Evolutionary conservation across 257 asterid genomes (phyloP).

Genomic region (Catharanthus roseus): DNA sequence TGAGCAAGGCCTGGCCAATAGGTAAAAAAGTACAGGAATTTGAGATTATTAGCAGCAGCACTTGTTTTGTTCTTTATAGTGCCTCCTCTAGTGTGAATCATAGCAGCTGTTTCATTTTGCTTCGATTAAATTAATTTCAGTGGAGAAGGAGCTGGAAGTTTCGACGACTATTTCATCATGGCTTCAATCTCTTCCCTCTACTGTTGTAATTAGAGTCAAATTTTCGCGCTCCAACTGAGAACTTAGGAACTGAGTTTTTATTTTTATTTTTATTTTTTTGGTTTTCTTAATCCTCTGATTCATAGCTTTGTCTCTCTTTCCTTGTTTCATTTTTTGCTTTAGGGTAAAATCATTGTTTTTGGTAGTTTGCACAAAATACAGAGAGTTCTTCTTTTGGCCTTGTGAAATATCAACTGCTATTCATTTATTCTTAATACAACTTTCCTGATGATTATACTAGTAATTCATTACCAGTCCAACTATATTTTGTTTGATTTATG

Average conservation of each 20-base stretch:
- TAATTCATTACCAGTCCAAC: neutral
- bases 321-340: neutral
- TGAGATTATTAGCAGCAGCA: conserved; percentile 14
- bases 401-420: neutral
- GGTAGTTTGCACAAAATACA: conserved; percentile 2
- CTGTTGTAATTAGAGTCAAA: conserved; percentile 29
- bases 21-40: conserved; percentile 21
- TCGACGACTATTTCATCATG: conserved; percentile 11
- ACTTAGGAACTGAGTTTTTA: neutral
- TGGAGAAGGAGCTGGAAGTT: conserved; percentile 17
- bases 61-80: conserved; percentile 21
- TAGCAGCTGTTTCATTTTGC: conserved; percentile 23
- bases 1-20: conserved; percentile 25
- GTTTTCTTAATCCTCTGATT: neutral
- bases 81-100: conserved; percentile 19
- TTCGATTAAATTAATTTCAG: conserved; percentile 10
- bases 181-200: conserved; percentile 21
- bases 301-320: neutral
- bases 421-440: conserved; percentile 5
- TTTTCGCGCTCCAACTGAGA: neutral
- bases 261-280: neutral
- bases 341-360: neutral
- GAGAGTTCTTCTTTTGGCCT: neutral
- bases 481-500: no score
- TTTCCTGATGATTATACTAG: neutral